phyloP scores from a whole-genome alignment of 306 rosid species.

The Oemleria cerasiformis region DNA sequence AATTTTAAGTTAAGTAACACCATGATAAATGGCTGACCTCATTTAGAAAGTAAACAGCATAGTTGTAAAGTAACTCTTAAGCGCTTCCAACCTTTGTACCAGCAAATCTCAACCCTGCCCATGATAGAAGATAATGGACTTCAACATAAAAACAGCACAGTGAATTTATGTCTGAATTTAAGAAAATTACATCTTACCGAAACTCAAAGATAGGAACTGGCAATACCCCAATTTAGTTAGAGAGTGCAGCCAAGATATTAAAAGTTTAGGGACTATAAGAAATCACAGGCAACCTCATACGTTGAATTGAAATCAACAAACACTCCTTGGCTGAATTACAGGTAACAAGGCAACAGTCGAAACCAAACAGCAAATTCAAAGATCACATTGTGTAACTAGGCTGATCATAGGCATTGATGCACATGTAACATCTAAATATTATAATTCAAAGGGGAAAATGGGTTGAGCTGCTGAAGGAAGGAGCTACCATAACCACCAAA shows the following conservation, averaged over 20 bases:
- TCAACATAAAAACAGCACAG: constrained; percentile 18
- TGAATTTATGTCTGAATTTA: neutral
- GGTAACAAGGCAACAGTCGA: neutral
- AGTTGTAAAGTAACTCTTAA: constrained; percentile 75
- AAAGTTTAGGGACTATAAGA: neutral
- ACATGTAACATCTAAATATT: neutral
- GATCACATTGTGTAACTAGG: neutral
- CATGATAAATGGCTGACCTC: constrained; percentile 54
- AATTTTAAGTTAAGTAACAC: constrained; percentile 25
- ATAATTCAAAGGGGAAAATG: neutral
- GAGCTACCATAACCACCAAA: neutral
- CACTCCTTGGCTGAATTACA: neutral
- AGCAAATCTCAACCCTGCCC: constrained; percentile 82
- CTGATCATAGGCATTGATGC: neutral
- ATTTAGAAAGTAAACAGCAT: constrained; percentile 78
- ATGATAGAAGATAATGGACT: constrained; percentile 19
- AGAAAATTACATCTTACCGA: constrained; percentile 52
- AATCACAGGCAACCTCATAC: neutral
- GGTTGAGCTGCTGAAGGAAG: neutral
- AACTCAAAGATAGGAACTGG: neutral
- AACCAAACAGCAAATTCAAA: neutral
- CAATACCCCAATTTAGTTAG: neutral
- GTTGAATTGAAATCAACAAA: neutral
- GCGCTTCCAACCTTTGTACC: constrained; percentile 84
- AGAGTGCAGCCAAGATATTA: neutral